Percentiles rank a stretch among this genome's conserved stretches.
These are phyloP conservation scores for Pseudopithomyces chartarum DNA, from an alignment of 2,329 filamentous ascomycete species.

Conservation along the genomic window DNA sequence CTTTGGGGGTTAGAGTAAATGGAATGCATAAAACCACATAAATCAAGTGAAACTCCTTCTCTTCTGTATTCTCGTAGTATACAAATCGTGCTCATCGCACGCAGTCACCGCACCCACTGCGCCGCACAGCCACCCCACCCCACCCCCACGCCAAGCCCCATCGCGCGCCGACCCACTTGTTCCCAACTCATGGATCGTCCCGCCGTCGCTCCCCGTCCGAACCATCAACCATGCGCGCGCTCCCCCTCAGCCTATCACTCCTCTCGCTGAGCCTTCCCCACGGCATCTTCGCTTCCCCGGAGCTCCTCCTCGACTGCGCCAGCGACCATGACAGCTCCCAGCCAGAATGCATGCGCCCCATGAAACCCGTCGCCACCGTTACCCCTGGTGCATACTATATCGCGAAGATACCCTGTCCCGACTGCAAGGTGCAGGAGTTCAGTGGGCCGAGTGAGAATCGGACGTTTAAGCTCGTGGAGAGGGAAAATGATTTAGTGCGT, in stretches of 20 bases:
- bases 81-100: background rate
- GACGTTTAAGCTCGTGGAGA: constrained; percentile 13
- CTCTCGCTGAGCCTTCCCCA: constrained; percentile 14
- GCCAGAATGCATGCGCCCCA: constrained; percentile 27
- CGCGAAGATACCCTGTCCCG: constrained; percentile 36
- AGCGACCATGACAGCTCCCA: constrained; percentile 8
- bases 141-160: constrained; percentile 3
- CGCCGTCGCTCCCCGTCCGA: constrained; percentile 8
- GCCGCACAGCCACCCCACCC: background rate
- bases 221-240: constrained; percentile 16
- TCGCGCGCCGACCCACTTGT: background rate
- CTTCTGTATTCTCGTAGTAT: too few species aligned
- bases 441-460: constrained; percentile 4
- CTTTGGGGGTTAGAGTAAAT: too few species aligned
- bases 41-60: too few species aligned
- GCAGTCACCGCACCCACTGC: background rate
- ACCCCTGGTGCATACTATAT: constrained; percentile 32
- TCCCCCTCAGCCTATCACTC: constrained; percentile 13
- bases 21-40: too few species aligned
- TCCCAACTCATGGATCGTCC: constrained; percentile 8
- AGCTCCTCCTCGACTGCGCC: constrained; percentile 23
- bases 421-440: constrained; percentile 26
- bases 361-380: constrained; percentile 29
- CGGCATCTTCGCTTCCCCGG: constrained; percentile 8
- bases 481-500: constrained; percentile 34